These are phyloP conservation scores for Volvox reticuliferus DNA, from an alignment of 139 green algal genomes.

Conservation along the genomic window DNA sequence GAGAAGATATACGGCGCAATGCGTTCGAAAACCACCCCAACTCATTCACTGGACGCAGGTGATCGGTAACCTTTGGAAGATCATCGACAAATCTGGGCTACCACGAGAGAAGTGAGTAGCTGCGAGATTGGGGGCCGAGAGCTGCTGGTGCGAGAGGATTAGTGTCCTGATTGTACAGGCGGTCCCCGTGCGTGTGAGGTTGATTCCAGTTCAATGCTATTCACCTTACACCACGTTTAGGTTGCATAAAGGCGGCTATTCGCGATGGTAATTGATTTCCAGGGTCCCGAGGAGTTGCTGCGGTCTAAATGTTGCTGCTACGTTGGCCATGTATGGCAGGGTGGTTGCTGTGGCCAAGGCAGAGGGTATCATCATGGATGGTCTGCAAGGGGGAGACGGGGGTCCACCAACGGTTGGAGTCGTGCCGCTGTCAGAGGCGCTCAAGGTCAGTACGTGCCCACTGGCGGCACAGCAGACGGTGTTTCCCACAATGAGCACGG, in stretches of 20 bases:
- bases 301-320: neutral
- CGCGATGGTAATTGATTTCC: too few relatives aligned
- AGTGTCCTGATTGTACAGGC: too few relatives aligned
- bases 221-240: too few relatives aligned
- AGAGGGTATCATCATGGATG: conserved; percentile 72
- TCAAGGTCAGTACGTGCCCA: neutral
- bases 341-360: conserved; percentile 58
- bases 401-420: conserved; percentile 35
- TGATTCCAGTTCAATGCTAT: too few relatives aligned
- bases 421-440: conserved; percentile 44
- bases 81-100: conserved; percentile 69
- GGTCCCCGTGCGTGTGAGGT: too few relatives aligned
- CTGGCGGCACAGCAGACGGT: too few relatives aligned
- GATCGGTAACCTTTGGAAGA: conserved; percentile 78
- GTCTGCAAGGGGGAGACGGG: conserved; percentile 40
- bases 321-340: neutral
- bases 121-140: neutral
- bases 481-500: too few relatives aligned
- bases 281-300: neutral
- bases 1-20: too few relatives aligned
- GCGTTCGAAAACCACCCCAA: too few relatives aligned
- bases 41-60: neutral
- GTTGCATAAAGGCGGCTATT: too few relatives aligned
- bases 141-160: neutral
- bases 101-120: conserved; percentile 50